Percentiles rank a stretch among this genome's conserved stretches.
These are phyloP conservation scores for Camellia lanceoleosa DNA, from an alignment of 148 eudicot genomes.

Conservation along the genomic window DNA sequence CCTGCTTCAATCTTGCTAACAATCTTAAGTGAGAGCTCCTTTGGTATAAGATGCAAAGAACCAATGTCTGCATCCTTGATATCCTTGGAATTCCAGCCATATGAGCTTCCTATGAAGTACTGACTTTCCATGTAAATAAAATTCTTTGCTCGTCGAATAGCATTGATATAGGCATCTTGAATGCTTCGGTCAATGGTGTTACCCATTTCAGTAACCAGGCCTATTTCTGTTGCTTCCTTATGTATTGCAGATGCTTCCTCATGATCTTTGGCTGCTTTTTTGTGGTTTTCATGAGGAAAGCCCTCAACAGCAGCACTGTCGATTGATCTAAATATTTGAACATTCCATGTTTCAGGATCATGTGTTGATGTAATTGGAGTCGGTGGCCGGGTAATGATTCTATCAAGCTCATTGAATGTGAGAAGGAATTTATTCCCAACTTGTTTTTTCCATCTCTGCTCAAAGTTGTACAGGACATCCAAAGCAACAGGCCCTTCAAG, in stretches of 20 bases:
- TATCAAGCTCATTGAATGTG: constrained; percentile 19
- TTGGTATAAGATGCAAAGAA: constrained; percentile 22
- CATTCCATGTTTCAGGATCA: constrained; percentile 35
- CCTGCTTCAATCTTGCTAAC: constrained; percentile 36
- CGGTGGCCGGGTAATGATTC: constrained; percentile 27
- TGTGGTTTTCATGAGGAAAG: constrained; percentile 21
- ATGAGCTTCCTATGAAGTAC: constrained; percentile 41
- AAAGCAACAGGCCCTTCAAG: constrained; percentile 42
- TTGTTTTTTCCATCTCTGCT: constrained; percentile 46
- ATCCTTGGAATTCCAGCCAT: constrained; percentile 31
- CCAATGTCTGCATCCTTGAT: constrained; percentile 27
- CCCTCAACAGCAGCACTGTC: constrained; percentile 40
- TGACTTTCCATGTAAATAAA: constrained; percentile 42
- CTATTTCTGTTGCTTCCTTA: constrained; percentile 21
- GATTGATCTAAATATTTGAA: constrained; percentile 40
- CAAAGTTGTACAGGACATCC: constrained; percentile 41
- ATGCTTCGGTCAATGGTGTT: constrained; percentile 38
- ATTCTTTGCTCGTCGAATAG: constrained; percentile 38
- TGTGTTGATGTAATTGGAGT: constrained; percentile 20
- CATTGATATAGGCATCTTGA: constrained; percentile 36
- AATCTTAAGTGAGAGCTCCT: constrained; percentile 14
- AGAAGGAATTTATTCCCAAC: constrained; percentile 24
- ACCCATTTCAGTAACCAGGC: constrained; percentile 35
- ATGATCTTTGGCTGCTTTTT: constrained; percentile 16
- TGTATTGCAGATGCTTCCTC: background rate